A percentile compares a stretch with the other conserved stretches of the same genome.
Evolutionary conservation across 2,329 filamentous ascomycete genomes (phyloP).

Genomic region (Nakataea oryzae): DNA sequence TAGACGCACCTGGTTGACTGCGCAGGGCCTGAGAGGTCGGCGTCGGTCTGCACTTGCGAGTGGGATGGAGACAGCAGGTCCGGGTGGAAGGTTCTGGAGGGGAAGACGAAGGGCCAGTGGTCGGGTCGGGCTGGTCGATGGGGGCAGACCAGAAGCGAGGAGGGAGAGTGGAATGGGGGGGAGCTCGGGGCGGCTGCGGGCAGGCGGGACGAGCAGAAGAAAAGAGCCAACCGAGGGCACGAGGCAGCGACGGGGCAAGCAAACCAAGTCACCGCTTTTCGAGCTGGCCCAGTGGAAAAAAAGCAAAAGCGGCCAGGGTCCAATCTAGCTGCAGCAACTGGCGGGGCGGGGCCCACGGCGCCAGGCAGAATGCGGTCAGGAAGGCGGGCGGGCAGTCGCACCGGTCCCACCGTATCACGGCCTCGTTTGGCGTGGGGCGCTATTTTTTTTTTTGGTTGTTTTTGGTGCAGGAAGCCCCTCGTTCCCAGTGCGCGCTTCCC

Average conservation of each 20-base stretch:
- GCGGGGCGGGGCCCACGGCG: not conserved
- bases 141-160: not conserved
- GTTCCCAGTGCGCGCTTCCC: no score
- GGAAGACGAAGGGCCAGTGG: no score
- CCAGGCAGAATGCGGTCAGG: not conserved
- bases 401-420: not conserved
- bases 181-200: no score
- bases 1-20: no score
- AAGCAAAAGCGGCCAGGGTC: not conserved
- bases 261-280: not conserved
- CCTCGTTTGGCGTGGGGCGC: not conserved
- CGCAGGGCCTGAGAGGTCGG: no score
- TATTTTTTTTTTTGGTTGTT: no score
- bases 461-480: no score
- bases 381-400: not conserved
- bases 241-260: not conserved
- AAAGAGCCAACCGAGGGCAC: not conserved
- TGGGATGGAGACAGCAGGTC: no score
- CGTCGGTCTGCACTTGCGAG: no score
- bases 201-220: not conserved
- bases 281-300: not conserved
- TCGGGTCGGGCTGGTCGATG: no score
- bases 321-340: slow-evolving; percentile 4
- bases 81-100: no score
- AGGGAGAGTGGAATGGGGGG: no score